A percentile compares a stretch with the other conserved stretches of the same genome.
Evolutionary conservation across 176 grass and related monocot species (phyloP).

Genomic region (Paspalum vaginatum): DNA sequence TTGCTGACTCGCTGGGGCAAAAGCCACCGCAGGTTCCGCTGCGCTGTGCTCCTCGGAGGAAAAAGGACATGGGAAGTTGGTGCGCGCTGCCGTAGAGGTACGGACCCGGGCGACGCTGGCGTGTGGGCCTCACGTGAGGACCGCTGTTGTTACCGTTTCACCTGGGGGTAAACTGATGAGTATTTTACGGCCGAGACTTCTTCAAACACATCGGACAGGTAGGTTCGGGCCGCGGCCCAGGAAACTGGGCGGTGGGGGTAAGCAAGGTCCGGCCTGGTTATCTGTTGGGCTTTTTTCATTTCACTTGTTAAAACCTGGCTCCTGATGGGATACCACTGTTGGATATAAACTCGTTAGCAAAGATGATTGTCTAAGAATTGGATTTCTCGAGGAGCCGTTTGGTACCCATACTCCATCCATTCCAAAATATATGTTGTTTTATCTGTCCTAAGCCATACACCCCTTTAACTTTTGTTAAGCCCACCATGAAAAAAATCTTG

Average conservation of each 20-base stretch:
- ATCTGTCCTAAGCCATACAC: too few relatives aligned
- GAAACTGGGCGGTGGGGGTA: background rate
- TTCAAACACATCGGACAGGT: background rate
- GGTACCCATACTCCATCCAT: too few relatives aligned
- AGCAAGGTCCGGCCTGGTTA: background rate
- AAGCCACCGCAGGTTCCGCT: constrained; percentile 22
- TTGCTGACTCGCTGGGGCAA: constrained; percentile 26
- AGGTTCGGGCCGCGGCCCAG: background rate
- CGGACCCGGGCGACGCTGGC: constrained; percentile 23
- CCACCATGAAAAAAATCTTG: too few relatives aligned
- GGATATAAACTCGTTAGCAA: too few relatives aligned
- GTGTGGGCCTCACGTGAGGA: background rate
- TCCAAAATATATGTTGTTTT: too few relatives aligned
- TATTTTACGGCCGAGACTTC: background rate
- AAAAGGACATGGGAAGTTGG: constrained; percentile 32
- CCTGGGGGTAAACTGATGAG: background rate
- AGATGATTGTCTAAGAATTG: too few relatives aligned
- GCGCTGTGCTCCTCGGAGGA: background rate
- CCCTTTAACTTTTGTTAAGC: too few relatives aligned
- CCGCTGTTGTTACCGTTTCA: background rate
- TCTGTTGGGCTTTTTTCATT: background rate
- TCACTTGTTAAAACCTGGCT: background rate
- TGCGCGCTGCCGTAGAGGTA: constrained; percentile 1
- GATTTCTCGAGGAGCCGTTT: too few relatives aligned
- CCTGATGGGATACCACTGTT: too few relatives aligned